These are phyloP conservation scores for Boletus barrowsii DNA, from an alignment of 768 basidiomycete genomes.

Conservation along the genomic window DNA sequence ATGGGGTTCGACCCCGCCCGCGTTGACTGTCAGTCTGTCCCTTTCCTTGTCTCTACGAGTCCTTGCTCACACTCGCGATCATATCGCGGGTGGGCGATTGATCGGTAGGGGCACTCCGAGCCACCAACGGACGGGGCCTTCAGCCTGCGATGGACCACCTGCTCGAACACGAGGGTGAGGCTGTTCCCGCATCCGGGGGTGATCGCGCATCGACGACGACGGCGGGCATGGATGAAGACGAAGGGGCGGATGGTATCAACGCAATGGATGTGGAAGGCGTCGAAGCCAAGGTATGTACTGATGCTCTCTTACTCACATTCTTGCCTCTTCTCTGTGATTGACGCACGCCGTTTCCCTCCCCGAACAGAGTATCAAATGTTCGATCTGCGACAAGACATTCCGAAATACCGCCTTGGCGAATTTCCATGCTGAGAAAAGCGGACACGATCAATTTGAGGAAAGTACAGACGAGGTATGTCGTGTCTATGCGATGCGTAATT, in stretches of 20 bases:
- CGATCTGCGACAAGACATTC: constrained; percentile 83
- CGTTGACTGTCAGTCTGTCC: constrained; percentile 69
- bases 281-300: constrained; percentile 60
- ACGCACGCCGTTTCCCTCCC: background rate
- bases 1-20: constrained; percentile 88
- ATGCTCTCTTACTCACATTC: too few species aligned
- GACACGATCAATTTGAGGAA: constrained; percentile 95
- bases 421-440: constrained; percentile 92
- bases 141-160: constrained; percentile 92
- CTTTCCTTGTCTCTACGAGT: background rate
- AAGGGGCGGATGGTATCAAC: constrained; percentile 55
- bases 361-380: constrained; percentile 71
- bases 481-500: too few species aligned
- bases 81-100: background rate
- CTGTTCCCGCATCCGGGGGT: constrained; percentile 63
- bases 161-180: constrained; percentile 72
- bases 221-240: constrained; percentile 61
- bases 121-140: constrained; percentile 78
- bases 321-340: too few species aligned
- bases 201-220: constrained; percentile 15
- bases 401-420: constrained; percentile 83
- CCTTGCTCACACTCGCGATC: background rate
- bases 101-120: constrained; percentile 77
- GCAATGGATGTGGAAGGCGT: constrained; percentile 31
- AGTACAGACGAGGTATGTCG: constrained; percentile 80